These are phyloP conservation scores for Pleurotus salmoneostramineus DNA, from an alignment of 768 basidiomycete genomes.

Conservation along the genomic window DNA sequence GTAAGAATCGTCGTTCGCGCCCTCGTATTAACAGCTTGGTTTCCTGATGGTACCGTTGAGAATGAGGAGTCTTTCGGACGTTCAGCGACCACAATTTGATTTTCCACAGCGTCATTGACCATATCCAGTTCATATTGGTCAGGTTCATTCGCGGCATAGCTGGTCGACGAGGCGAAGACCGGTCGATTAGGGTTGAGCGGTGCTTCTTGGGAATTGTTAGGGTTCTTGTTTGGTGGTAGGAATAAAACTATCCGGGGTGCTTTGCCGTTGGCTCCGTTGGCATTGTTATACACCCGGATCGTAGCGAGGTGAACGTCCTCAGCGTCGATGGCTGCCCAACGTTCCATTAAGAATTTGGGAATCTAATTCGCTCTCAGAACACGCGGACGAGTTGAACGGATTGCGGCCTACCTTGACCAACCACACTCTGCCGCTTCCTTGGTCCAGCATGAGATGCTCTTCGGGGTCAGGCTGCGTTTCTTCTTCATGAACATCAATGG, in stretches of 20 bases:
- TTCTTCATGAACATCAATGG: conserved; percentile 48
- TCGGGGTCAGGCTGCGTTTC: conserved; percentile 75
- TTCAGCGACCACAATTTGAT: conserved; percentile 83
- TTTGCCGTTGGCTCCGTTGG: conserved; percentile 36
- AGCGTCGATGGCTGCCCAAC: conserved; percentile 73
- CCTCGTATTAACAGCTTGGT: conserved; percentile 46
- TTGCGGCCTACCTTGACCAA: conserved; percentile 65
- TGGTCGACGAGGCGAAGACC: conserved; percentile 28
- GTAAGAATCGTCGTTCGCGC: conserved; percentile 77
- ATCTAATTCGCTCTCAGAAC: conserved; percentile 43
- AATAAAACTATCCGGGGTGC: conserved; percentile 65
- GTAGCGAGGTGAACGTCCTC: conserved; percentile 82
- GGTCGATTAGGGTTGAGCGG: conserved; percentile 29
- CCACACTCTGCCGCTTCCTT: conserved; percentile 76
- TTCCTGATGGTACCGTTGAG: conserved; percentile 28
- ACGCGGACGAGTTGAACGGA: conserved; percentile 3
- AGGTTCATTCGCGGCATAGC: conserved; percentile 34
- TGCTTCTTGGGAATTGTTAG: conserved; percentile 16
- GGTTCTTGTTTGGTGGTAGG: conserved; percentile 55
- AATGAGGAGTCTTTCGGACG: conserved; percentile 62
- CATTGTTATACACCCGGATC: conserved; percentile 70
- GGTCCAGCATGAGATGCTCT: conserved; percentile 75
- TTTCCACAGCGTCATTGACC: conserved; percentile 80
- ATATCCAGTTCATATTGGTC: conserved; percentile 87
- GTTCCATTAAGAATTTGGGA: conserved; percentile 81